Base-by-base conservation (phyloP, 83 land plant genomes). In the Picea abies region DNA sequence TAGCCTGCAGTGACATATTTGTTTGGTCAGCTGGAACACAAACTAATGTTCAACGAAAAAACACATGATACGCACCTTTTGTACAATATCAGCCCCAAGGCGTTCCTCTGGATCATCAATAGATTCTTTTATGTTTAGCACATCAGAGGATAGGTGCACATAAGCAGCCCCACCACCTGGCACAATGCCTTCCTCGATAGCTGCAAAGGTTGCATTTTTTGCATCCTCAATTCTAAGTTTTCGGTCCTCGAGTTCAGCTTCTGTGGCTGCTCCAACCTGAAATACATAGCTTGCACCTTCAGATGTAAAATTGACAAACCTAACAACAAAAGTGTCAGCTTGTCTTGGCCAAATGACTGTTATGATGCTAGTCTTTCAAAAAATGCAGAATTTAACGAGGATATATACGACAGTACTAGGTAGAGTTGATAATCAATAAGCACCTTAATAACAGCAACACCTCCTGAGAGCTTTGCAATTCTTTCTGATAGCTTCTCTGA, bases 141-240 rank as follows among this genome's bases (percentile, higher is more conserved):
- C 92, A 79, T 83, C 60, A 22, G 94, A 88, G 9, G 91, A 91
- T 17, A 97, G 87, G 81, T 94, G 98, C 35, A 94, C 90, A 83
- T 85, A 88, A 2, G 98, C 87, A 19, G 98, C 93, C 44, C 98
- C 99, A 20, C 98, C 98, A 80, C 99, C 99, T n/a, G 96, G 97
- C 2, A 92, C 94, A 84, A 96, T 90, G 14, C 98, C 99, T 85
- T 97, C 98, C 84, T 89, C 86, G 80, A 96, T 93, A 23, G 98
- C 99, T 79, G 97, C 96, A 87, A 91, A 93, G 23, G 96, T 94
- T 14, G 99, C 97, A 88, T 90, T 94, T 85, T 94, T 96, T 78
- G 97, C 99, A 90, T 97, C 99, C 84, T 97, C 98, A 62, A 96
- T 86, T 85, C 93, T 84, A 44, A 97, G 89, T 84, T 97, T 96